These are phyloP conservation scores for Pterula multifida DNA, from an alignment of 1,284 basidiomycete species.

Conservation along the genomic window DNA sequence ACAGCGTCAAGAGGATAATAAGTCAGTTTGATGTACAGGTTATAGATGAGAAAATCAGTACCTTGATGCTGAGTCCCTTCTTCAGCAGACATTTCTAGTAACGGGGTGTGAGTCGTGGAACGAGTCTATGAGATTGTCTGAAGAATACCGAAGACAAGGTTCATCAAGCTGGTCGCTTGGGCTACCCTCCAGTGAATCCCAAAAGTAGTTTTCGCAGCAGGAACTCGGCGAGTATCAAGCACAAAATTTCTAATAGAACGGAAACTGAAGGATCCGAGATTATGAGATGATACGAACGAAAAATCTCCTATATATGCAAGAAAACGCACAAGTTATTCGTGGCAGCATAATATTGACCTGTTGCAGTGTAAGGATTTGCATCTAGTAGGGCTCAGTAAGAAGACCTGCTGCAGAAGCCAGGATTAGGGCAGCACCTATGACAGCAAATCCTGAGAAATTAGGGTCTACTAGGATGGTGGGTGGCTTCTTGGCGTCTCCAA, in stretches of 20 bases:
- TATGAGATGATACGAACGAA: not conserved
- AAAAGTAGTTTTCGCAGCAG: constrained; percentile 24
- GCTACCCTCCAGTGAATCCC: constrained; percentile 48
- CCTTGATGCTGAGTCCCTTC: constrained; percentile 47
- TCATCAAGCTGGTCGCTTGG: constrained; percentile 44
- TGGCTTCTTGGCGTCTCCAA: constrained; percentile 49
- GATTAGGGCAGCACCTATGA: constrained; percentile 45
- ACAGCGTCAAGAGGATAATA: too few species aligned
- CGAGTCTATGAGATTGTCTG: not conserved
- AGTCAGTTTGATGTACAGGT: too few species aligned
- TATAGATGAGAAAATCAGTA: too few species aligned
- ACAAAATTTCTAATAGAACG: constrained; percentile 54
- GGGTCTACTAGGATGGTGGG: constrained; percentile 49
- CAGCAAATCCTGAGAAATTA: constrained; percentile 49
- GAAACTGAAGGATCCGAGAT: constrained; percentile 23
- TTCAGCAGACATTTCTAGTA: constrained; percentile 37
- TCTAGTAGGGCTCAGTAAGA: not conserved
- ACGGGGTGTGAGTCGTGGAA: not conserved
- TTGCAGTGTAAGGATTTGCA: not conserved
- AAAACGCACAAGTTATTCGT: constrained; percentile 53
- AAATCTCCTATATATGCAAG: constrained; percentile 1
- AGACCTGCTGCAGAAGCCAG: constrained; percentile 5
- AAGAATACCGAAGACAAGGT: constrained; percentile 30
- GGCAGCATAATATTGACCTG: constrained; percentile 19
- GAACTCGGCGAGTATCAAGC: constrained; percentile 30